A percentile compares a stretch with the other conserved stretches of the same genome.
phyloP scores from a whole-genome alignment of 345 rosid genomes.

The Cardiospermum halicacabum region DNA sequence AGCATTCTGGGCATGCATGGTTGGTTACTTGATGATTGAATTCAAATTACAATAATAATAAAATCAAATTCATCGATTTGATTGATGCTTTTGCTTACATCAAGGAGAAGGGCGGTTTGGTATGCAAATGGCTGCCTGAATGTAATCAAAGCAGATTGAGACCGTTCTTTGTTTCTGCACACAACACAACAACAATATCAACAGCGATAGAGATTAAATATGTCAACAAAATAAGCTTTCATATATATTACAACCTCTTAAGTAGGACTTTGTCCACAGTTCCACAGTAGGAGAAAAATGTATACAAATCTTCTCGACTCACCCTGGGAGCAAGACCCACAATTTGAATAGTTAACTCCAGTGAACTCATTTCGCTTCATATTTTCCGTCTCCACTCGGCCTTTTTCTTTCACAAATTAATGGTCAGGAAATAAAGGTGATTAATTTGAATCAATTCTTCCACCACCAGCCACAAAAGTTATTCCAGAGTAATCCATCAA shows the following conservation, averaged over 20 bases:
- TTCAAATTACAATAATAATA: no score
- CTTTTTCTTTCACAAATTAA: no score
- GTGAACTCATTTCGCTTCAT: constrained; percentile 4
- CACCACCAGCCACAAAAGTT: no score
- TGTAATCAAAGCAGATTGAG: constrained; percentile 26
- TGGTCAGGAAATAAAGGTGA: no score
- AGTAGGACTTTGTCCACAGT: constrained; percentile 30
- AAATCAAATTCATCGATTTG: no score
- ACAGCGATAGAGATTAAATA: background rate
- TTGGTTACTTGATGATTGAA: no score
- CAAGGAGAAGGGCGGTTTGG: constrained; percentile 35
- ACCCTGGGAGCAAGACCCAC: constrained; percentile 24
- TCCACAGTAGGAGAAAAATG: constrained; percentile 43
- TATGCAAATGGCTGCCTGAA: constrained; percentile 33
- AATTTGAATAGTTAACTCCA: constrained; percentile 29
- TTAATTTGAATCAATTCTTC: no score
- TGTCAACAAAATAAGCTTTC: background rate
- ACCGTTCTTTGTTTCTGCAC: constrained; percentile 18
- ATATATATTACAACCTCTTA: constrained; percentile 9
- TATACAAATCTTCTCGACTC: constrained; percentile 23
- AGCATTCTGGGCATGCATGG: no score
- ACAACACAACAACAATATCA: background rate
- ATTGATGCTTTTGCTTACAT: constrained; percentile 32
- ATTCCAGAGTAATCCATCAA: no score
- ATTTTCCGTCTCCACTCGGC: no score